Percentiles rank a stretch among this genome's conserved stretches.
Evolutionary conservation across 73 alveolate species (phyloP).

Genomic region (Urostyla sp.): DNA sequence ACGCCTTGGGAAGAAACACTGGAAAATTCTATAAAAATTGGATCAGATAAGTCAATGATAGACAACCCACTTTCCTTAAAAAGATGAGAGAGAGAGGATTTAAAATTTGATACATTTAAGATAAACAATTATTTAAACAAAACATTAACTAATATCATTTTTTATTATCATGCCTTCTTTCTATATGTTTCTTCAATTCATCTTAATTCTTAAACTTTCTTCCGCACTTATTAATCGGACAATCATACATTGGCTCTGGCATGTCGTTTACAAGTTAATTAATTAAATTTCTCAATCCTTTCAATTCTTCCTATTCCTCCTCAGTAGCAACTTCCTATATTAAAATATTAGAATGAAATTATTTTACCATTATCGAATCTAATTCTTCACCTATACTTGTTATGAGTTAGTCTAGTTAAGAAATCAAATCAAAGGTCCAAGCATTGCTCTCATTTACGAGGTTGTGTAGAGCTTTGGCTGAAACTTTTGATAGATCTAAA

Average conservation of each 20-base stretch:
- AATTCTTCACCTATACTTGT: constrained; percentile 68
- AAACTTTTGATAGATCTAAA: constrained; percentile 63
- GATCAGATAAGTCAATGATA: neutral
- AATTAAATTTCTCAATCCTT: constrained; percentile 49
- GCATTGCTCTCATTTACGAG: constrained; percentile 34
- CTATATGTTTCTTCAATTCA: constrained; percentile 50
- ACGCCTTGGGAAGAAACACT: constrained; percentile 48
- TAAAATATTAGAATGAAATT: neutral
- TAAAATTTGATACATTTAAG: neutral
- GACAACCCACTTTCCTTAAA: neutral
- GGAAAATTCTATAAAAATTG: constrained; percentile 45
- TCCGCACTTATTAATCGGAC: constrained; percentile 56
- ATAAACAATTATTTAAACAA: neutral
- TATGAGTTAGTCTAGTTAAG: constrained; percentile 55
- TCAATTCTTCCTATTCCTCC: constrained; percentile 56
- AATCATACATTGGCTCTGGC: constrained; percentile 60
- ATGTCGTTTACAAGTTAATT: constrained; percentile 61
- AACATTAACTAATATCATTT: neutral
- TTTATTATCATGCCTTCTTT: constrained; percentile 42
- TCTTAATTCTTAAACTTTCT: constrained; percentile 58
- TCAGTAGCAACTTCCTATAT: constrained; percentile 70
- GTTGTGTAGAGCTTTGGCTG: constrained; percentile 67
- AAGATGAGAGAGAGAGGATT: neutral
- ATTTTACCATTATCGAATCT: constrained; percentile 61
- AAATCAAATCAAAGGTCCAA: constrained; percentile 55